Percentiles rank a stretch among this genome's conserved stretches.
phyloP scores from a whole-genome alignment of 352 stramenopile genomes.

The Phytophthora cactorum region DNA sequence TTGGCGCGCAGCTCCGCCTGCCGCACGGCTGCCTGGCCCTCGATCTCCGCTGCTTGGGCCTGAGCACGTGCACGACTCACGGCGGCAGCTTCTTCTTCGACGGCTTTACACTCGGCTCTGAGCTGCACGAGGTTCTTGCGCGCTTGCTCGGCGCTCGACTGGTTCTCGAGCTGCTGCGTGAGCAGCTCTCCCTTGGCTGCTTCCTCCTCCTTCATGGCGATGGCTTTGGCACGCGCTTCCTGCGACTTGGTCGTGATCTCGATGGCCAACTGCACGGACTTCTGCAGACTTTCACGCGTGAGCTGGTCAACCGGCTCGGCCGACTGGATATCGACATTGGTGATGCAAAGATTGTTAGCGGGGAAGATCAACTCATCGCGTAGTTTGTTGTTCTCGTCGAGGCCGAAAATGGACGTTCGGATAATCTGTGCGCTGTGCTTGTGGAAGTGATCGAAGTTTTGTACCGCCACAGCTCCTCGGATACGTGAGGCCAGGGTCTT shows the following conservation, averaged over 20 bases:
- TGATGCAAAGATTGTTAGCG: constrained; percentile 82
- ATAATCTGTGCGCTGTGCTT: constrained; percentile 87
- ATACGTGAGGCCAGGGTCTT: constrained; percentile 84
- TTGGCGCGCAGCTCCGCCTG: constrained; percentile 73
- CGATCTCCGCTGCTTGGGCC: constrained; percentile 76
- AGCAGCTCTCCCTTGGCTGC: constrained; percentile 75
- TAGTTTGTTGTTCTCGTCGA: constrained; percentile 62
- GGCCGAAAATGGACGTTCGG: constrained; percentile 77
- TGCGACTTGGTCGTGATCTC: constrained; percentile 89
- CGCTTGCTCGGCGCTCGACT: constrained; percentile 71
- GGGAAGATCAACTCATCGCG: constrained; percentile 66
- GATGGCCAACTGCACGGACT: constrained; percentile 84
- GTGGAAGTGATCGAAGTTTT: constrained; percentile 85
- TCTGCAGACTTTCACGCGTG: constrained; percentile 80
- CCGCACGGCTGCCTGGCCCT: constrained; percentile 69
- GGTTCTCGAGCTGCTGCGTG: constrained; percentile 83
- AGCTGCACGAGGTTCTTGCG: constrained; percentile 82
- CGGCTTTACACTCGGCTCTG: constrained; percentile 69
- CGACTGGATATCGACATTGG: constrained; percentile 84
- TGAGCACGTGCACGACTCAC: constrained; percentile 66
- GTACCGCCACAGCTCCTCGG: constrained; percentile 70
- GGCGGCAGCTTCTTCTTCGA: constrained; percentile 69
- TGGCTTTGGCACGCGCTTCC: constrained; percentile 76
- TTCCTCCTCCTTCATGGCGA: constrained; percentile 84
- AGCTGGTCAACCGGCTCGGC: constrained; percentile 77